Base-by-base conservation (phyloP, 2,329 filamentous ascomycete genomes). In the Elsinoe ampelina region DNA sequence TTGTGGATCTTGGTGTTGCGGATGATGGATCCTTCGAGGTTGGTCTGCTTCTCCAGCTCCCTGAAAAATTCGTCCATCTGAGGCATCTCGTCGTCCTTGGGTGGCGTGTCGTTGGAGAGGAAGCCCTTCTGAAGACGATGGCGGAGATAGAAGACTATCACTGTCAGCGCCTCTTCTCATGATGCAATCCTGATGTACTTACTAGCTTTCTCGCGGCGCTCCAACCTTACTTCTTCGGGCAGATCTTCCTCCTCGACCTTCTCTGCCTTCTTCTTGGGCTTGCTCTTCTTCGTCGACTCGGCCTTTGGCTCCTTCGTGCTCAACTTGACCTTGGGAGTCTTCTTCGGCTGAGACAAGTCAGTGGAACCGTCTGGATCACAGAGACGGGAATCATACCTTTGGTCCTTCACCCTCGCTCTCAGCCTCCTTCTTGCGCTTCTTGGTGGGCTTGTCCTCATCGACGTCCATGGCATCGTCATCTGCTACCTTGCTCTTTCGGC, bases 1-100 rank as follows among this genome's bases (percentile, higher is more conserved):
- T 98, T 98, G 82, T 97, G 92, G 72, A 98, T 96, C 79, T 97
- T 98, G 60, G 93, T 98, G 12, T 76, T 78, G 61, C 88, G 84
- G 66, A 97, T 95, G 64, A 96, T 93, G 62, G 84, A 83, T 30
- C 87, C 89, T 69, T 97, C 92, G 3, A 97, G 81, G 62, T 95
- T 87, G 1, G 82, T 70, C 77, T 83, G 85, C 6, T 78, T 81
- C 73, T 98, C 93, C 5, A 98, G 81, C 70, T 95, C 89, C 30
- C 78, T 80, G 58, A 95, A 77, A 65, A 84, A 89, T 15, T 87
- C 85, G 3, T 84, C 84, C 85, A 93, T 90, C 48, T 76, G 73
- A 60, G 82, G 76, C 86, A 92, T 91, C 64, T 92, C 87, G 6
- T 90, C 84, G 64, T 89, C 87, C 71, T 91, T 87, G n/a, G 92